phyloP scores from a whole-genome alignment of 805 yeast genomes.

The Wickerhamiella azyma region DNA sequence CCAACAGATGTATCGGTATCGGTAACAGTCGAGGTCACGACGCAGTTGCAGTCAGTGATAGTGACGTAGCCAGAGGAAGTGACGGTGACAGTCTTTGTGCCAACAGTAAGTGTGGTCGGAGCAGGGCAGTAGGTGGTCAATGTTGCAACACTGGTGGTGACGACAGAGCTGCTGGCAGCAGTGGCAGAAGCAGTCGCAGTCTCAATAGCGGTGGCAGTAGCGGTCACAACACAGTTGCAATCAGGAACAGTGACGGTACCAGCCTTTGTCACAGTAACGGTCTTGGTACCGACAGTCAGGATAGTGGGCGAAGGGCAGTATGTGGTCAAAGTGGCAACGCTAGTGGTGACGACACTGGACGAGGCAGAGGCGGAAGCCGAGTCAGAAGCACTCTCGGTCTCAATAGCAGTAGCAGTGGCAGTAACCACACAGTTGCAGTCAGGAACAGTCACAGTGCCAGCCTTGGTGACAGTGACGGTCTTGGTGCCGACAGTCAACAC shows the following conservation, averaged over 20 bases:
- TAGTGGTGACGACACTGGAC: constrained; percentile 8
- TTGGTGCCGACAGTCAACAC: background rate
- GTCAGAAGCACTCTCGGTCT: no score
- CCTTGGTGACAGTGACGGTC: background rate
- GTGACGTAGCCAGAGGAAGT: background rate
- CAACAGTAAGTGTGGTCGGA: background rate
- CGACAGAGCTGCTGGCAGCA: background rate
- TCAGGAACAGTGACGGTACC: constrained; percentile 47
- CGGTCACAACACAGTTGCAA: background rate
- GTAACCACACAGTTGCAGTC: constrained; percentile 1
- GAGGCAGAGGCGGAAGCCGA: background rate
- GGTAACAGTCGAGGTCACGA: background rate
- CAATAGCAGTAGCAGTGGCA: background rate
- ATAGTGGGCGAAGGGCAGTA: constrained; percentile 64
- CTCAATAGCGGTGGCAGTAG: background rate
- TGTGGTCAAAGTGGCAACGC: constrained; percentile 39
- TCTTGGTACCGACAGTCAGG: constrained; percentile 35
- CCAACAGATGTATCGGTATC: background rate
- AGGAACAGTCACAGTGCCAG: background rate
- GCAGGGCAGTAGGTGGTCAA: background rate
- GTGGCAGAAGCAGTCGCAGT: background rate
- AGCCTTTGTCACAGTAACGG: constrained; percentile 41
- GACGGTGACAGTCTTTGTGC: background rate
- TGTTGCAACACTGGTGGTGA: background rate
- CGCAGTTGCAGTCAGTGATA: constrained; percentile 6